Evolutionary conservation across 192 early-diverging fungal species (phyloP).

Genomic region (Powellomyces hirtus): DNA sequence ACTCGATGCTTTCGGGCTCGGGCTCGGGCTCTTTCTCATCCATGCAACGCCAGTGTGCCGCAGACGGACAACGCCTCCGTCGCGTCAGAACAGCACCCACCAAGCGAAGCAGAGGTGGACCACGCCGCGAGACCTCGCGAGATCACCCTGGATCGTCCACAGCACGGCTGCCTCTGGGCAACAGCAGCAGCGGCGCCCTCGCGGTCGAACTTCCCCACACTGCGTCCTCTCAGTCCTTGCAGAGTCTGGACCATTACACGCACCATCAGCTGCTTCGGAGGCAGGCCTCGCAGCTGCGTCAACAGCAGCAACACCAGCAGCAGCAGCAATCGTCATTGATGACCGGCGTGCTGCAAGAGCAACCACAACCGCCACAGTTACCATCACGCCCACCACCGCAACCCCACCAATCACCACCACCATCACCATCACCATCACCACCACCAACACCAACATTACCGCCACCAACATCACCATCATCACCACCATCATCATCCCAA

Average conservation of each 20-base stretch:
- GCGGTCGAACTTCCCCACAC: background rate
- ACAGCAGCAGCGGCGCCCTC: background rate
- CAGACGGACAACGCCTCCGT: background rate
- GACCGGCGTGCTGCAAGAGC: too few relatives aligned
- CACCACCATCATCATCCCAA: too few relatives aligned
- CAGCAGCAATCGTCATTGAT: too few relatives aligned
- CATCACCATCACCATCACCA: too few relatives aligned
- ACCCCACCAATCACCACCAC: too few relatives aligned
- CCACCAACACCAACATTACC: too few relatives aligned
- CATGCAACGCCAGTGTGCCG: background rate
- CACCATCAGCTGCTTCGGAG: background rate
- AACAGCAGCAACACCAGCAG: too few relatives aligned
- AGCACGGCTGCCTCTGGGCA: background rate
- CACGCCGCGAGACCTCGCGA: background rate
- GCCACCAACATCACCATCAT: too few relatives aligned
- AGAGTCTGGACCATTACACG: constrained; percentile 3
- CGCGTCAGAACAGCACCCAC: constrained; percentile 4
- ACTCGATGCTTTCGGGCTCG: background rate
- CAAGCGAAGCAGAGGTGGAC: background rate
- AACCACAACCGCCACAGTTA: too few relatives aligned
- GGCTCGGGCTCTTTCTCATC: too few relatives aligned
- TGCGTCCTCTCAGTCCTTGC: background rate
- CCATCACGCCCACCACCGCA: too few relatives aligned
- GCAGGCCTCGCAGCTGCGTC: background rate
- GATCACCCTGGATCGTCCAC: background rate